These are phyloP conservation scores for Elaphomyces granulatus DNA, from an alignment of 495 filamentous ascomycete genomes.

Conservation along the genomic window DNA sequence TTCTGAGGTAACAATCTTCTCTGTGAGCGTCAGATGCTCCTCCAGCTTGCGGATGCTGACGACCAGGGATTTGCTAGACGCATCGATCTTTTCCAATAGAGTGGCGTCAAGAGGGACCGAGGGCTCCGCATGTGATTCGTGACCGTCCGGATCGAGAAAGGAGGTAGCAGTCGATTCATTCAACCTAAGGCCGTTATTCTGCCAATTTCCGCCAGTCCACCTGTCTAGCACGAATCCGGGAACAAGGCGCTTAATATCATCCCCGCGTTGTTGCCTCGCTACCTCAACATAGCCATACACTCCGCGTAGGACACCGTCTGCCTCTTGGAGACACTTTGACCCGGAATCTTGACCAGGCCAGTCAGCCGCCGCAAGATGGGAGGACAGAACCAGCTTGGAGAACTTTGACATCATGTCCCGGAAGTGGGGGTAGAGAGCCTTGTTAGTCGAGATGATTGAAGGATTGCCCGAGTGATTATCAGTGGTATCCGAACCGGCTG, in stretches of 20 bases:
- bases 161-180: conserved; percentile 56
- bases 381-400: conserved; percentile 93
- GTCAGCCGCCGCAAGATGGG: conserved; percentile 93
- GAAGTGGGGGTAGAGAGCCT: conserved; percentile 91
- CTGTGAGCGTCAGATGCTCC: conserved; percentile 58
- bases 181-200: conserved; percentile 66
- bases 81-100: conserved; percentile 70
- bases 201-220: conserved; percentile 75
- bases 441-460: conserved; percentile 97
- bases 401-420: conserved; percentile 99
- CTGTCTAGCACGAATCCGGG: conserved; percentile 86
- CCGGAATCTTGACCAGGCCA: conserved; percentile 77
- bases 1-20: conserved; percentile 60
- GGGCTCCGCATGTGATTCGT: conserved; percentile 58
- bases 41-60: conserved; percentile 74
- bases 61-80: conserved; percentile 64
- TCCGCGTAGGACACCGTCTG: conserved; percentile 83
- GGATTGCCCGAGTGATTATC: conserved; percentile 98
- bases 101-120: conserved; percentile 55
- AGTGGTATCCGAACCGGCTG: conserved; percentile 88
- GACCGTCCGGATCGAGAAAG: conserved; percentile 67
- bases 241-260: conserved; percentile 73
- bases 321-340: conserved; percentile 88
- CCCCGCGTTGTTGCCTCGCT: conserved; percentile 78
- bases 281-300: conserved; percentile 95